Evolutionary conservation across 2,329 filamentous ascomycete genomes (phyloP), one percentile per base, ranked within the genome.

Genomic region (Phialophora expanda): DNA sequence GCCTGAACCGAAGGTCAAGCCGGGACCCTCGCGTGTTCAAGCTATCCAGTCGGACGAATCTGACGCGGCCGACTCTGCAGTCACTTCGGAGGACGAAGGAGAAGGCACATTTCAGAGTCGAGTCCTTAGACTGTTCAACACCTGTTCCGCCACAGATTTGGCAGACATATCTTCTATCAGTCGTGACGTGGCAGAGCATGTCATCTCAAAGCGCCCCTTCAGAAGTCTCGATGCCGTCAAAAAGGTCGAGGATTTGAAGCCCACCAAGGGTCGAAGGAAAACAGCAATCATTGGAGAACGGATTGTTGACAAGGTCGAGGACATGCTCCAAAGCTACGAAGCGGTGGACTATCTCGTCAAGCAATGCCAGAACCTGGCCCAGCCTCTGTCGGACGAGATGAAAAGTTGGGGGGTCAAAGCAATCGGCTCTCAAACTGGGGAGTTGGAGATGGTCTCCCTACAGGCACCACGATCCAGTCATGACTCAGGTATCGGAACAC

Each of bases 41-140:
- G 34, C 75, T 30, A 73, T 77, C 38, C 80, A 84, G 4, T 69
- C 65, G 20, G 81, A 82, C 0, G 82, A 83, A 12, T 77, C 77
- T 14, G 80, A 82, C 53, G 80, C 78, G 54, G 69, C 76, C 9
- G 78, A 76, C 28, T 72, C 75, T 28, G 78, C 77, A 24, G 75
- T 76, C 22, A 67, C 74, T 4, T 79, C 80, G 51, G 79, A 81
- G 28, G 78, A 80, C 58, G 76, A 78, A 17, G 75, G 11, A 26
- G 56, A 62, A n/a, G 51, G 41, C 9, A 61, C 64, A 4, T 75
- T 86, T 48, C 82, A 87, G 32, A 74, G 74, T 4, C 84, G 84
- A 62, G 86, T 97, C 6, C 81, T 98, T 30, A 84, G 88, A 7
- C 96, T 93, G 73, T 88, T 99, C 77, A 98, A 98, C 74, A 87